phyloP scores from a whole-genome alignment of 2,329 filamentous ascomycete species.

The Fusarium transvaalense region DNA sequence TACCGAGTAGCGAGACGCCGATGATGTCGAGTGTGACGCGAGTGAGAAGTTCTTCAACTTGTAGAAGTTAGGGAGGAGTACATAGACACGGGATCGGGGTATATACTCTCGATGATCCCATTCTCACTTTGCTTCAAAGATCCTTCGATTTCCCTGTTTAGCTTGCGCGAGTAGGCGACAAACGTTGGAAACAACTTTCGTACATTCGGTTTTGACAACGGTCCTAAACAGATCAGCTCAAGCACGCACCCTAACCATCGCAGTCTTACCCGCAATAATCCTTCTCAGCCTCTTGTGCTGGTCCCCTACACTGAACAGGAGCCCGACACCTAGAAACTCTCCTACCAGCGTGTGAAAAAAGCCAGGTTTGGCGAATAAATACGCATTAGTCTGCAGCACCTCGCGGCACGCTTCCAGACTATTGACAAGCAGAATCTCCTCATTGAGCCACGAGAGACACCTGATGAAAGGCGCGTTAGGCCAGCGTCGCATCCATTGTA shows the following conservation, averaged over 20 bases:
- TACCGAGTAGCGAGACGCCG: conserved; percentile 6
- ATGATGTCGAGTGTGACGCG: conserved; percentile 28
- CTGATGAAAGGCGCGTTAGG: conserved; percentile 25
- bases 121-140: not conserved
- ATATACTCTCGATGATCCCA: conserved; percentile 5
- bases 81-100: rapidly evolving
- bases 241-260: rapidly evolving
- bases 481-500: conserved; percentile 31
- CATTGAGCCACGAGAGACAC: conserved; percentile 26
- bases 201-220: conserved; percentile 18
- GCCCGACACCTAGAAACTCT: conserved; percentile 23
- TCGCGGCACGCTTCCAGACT: conserved; percentile 26
- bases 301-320: conserved; percentile 26
- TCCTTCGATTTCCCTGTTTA: not conserved
- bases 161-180: not conserved
- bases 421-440: conserved; percentile 26
- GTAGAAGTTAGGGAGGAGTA: rapidly evolving
- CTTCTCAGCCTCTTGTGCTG: conserved; percentile 31
- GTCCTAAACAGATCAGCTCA: not conserved
- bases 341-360: conserved; percentile 35
- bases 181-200: conserved; percentile 7
- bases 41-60: conserved; percentile 7
- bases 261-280: not conserved
- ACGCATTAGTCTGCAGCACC: conserved; percentile 26
- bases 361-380: conserved; percentile 19